A percentile compares a stretch with the other conserved stretches of the same genome.
Evolutionary conservation across 805 yeast genomes (phyloP).

Genomic region (Metschnikowia chrysomelidarum): DNA sequence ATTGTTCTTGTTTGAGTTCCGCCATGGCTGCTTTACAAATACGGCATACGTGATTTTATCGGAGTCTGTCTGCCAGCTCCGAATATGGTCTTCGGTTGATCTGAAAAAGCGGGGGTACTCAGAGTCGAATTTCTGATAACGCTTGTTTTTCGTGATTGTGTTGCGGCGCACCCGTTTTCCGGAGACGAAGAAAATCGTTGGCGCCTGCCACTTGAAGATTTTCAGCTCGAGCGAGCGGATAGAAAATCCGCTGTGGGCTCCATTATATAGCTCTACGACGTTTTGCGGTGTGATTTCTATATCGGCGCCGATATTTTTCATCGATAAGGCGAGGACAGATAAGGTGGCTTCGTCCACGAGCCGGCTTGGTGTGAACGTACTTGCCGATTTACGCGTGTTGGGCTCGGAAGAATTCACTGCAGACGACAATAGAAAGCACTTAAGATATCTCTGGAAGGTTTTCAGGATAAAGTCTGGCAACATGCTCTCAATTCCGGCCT

Average conservation of each 20-base stretch:
- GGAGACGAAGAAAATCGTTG: slow-evolving; percentile 65
- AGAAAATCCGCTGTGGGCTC: slow-evolving; percentile 79
- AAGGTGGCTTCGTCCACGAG: slow-evolving; percentile 41
- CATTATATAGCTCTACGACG: slow-evolving; percentile 63
- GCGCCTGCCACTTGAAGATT: slow-evolving; percentile 88
- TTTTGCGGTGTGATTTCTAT: slow-evolving; percentile 43
- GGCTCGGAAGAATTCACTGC: neutral
- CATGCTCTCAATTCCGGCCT: slow-evolving; percentile 14
- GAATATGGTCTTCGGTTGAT: slow-evolving; percentile 22
- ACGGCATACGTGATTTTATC: slow-evolving; percentile 61
- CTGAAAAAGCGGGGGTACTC: slow-evolving; percentile 43
- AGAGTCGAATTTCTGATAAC: slow-evolving; percentile 51
- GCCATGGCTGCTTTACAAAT: slow-evolving; percentile 73
- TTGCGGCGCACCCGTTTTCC: slow-evolving; percentile 53
- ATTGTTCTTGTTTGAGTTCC: slow-evolving; percentile 59
- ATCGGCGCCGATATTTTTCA: slow-evolving; percentile 24
- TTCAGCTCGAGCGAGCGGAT: slow-evolving; percentile 83
- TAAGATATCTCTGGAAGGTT: slow-evolving; percentile 22
- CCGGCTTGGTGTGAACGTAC: slow-evolving; percentile 24
- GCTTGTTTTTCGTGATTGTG: slow-evolving; percentile 36
- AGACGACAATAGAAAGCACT: slow-evolving; percentile 29
- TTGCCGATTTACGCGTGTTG: neutral
- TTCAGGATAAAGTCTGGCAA: slow-evolving; percentile 20
- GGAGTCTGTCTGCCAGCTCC: slow-evolving; percentile 37
- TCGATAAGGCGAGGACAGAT: slow-evolving; percentile 36